phyloP scores from a whole-genome alignment of 164 flowering plant genomes.

The Umbellularia californica region DNA sequence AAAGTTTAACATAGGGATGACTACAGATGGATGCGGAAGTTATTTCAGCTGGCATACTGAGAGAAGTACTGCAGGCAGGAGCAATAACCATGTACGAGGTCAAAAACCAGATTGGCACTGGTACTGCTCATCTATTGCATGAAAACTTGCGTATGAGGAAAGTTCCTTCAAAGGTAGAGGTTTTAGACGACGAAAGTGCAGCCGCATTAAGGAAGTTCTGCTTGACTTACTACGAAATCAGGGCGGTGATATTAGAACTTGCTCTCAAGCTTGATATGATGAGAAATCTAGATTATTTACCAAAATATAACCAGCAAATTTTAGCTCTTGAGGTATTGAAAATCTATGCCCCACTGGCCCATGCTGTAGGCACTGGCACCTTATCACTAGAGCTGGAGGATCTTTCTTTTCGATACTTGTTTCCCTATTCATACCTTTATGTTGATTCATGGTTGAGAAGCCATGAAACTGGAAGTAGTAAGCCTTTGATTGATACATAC shows the following conservation, averaged over 20 bases:
- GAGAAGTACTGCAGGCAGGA: conserved; percentile 61
- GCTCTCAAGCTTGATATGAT: conserved; percentile 72
- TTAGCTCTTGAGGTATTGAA: conserved; percentile 73
- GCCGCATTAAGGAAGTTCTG: conserved; percentile 73
- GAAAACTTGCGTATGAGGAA: conserved; percentile 66
- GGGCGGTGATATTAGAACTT: conserved; percentile 75
- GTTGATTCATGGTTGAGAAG: conserved; percentile 77
- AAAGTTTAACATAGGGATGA: conserved; percentile 9
- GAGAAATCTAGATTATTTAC: conserved; percentile 73
- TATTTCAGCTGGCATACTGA: conserved; percentile 74
- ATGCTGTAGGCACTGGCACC: conserved; percentile 57
- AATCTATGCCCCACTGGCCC: conserved; percentile 80
- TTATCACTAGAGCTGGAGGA: conserved; percentile 80
- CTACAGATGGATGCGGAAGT: conserved; percentile 94
- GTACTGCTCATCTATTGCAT: conserved; percentile 72
- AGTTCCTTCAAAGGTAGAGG: conserved; percentile 50
- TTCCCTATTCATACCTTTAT: conserved; percentile 79
- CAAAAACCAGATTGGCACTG: conserved; percentile 49
- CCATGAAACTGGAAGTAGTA: conserved; percentile 54
- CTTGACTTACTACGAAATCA: conserved; percentile 67
- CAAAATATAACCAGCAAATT: conserved; percentile 67
- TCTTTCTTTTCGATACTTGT: conserved; percentile 70
- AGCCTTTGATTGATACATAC: conserved; percentile 56
- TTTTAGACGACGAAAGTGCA: conserved; percentile 62
- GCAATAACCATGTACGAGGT: conserved; percentile 46